Percentiles rank a stretch among this genome's conserved stretches.
phyloP scores from a whole-genome alignment of 2,329 filamentous ascomycete species.

The Pseudofabraea citricarpa region DNA sequence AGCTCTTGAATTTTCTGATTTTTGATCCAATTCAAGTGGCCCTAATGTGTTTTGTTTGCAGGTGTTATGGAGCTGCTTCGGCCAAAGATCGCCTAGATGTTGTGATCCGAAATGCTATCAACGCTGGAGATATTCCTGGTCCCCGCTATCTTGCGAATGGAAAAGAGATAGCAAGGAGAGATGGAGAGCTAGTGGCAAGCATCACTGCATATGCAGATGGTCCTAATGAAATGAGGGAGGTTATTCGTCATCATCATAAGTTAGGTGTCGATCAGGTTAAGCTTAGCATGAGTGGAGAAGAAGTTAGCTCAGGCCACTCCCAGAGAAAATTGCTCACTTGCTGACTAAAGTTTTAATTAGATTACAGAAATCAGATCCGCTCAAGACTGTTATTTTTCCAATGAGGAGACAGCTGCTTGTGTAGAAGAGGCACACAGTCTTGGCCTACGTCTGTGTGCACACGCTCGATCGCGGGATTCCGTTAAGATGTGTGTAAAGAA shows the following conservation, averaged over 20 bases:
- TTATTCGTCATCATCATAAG: conserved; percentile 30
- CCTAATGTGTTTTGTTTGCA: conserved; percentile 32
- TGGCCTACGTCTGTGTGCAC: conserved; percentile 34
- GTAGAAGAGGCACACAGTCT: conserved; percentile 38
- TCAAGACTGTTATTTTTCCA: conserved; percentile 38
- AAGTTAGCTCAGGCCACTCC: conserved; percentile 7
- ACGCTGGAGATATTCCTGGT: conserved; percentile 41
- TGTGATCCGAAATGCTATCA: conserved; percentile 44
- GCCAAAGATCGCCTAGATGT: conserved; percentile 30
- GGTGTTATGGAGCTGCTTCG: conserved; percentile 19
- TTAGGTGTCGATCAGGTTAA: conserved; percentile 40
- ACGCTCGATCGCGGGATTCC: conserved; percentile 37
- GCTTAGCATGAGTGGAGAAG: conserved; percentile 32
- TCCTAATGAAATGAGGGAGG: conserved; percentile 34
- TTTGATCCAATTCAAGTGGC: too few species aligned
- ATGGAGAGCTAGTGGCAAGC: conserved; percentile 36
- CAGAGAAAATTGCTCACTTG: neutral
- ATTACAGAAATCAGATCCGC: conserved; percentile 29
- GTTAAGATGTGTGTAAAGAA: conserved; percentile 37
- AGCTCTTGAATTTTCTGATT: too few species aligned
- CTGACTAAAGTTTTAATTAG: conserved; percentile 2
- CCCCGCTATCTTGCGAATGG: conserved; percentile 43
- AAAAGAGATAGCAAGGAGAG: conserved; percentile 40
- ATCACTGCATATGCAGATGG: conserved; percentile 33
- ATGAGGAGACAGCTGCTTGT: conserved; percentile 40